Conservation (phyloP, 2,329 filamentous ascomycete genomes). For the Calonectria multiphialidica region DNA sequence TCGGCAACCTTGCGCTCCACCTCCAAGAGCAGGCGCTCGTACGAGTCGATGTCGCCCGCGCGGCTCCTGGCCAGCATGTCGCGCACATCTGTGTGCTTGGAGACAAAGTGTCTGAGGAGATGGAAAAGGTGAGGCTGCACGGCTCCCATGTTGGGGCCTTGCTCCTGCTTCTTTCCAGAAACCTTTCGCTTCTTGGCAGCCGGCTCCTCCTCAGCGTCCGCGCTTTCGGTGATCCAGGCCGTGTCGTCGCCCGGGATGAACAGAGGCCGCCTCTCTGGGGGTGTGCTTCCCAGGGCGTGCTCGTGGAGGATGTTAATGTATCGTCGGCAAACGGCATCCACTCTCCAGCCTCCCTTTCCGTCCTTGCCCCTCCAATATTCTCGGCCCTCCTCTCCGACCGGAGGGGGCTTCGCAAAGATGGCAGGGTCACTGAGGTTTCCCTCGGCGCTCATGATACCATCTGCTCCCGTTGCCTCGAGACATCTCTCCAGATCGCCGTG, state of each 20-base stretch:
- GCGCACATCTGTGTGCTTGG: conserved; percentile 83
- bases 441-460: conserved; percentile 96
- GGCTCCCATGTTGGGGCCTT: conserved; percentile 75
- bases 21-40: conserved; percentile 80
- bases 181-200: conserved; percentile 65
- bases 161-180: conserved; percentile 51
- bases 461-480: conserved; percentile 85
- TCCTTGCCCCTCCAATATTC: conserved; percentile 90
- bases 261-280: conserved; percentile 77
- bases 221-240: conserved; percentile 56
- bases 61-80: conserved; percentile 81
- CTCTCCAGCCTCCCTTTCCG: conserved; percentile 85
- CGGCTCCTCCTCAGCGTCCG: conserved; percentile 56
- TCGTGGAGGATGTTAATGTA: conserved; percentile 93
- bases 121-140: conserved; percentile 97
- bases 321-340: conserved; percentile 87
- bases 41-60: conserved; percentile 79
- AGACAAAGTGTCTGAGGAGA: conserved; percentile 85
- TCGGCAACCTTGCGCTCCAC: conserved; percentile 81
- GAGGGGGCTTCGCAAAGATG: conserved; percentile 81
- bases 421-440: conserved; percentile 93
- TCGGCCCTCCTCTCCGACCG: conserved; percentile 72
- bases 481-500: conserved; percentile 82
- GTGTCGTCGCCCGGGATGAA: conserved; percentile 75
- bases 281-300: conserved; percentile 75